These are phyloP conservation scores for Cladosporium phlei DNA, from an alignment of 2,329 filamentous ascomycete genomes.

Conservation along the genomic window DNA sequence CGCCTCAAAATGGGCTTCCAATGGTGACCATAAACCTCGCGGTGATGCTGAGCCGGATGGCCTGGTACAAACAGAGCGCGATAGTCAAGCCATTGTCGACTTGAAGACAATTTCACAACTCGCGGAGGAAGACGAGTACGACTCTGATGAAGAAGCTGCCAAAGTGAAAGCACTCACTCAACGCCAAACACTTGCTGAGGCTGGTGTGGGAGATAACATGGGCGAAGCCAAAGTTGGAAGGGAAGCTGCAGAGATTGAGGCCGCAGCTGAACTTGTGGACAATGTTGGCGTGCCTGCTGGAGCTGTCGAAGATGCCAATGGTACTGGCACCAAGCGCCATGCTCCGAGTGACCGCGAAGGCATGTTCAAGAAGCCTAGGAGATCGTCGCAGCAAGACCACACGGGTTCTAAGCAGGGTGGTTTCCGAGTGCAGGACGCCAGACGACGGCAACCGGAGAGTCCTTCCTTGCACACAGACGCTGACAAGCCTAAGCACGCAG, in stretches of 20 bases:
- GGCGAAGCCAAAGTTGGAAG: constrained; percentile 22
- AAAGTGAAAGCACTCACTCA: constrained; percentile 32
- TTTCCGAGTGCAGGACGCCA: constrained; percentile 25
- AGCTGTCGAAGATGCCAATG: constrained; percentile 8
- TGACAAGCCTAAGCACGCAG: not conserved
- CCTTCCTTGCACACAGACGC: not conserved
- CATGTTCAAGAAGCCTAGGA: not conserved
- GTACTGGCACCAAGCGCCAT: not conserved
- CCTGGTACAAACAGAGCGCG: constrained; percentile 15
- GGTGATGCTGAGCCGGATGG: constrained; percentile 13
- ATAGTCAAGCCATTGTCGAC: constrained; percentile 54
- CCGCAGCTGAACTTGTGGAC: constrained; percentile 19
- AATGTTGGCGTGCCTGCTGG: constrained; percentile 11
- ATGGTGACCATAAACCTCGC: constrained; percentile 9
- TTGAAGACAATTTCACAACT: constrained; percentile 54
- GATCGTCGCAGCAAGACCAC: not conserved
- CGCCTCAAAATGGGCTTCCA: constrained; percentile 1
- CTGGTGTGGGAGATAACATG: constrained; percentile 17
- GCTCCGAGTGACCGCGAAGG: not conserved
- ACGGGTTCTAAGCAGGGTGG: constrained; percentile 18
- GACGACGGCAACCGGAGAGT: not conserved
- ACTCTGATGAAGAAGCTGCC: constrained; percentile 40
- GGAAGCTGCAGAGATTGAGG: constrained; percentile 17
- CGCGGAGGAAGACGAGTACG: constrained; percentile 39
- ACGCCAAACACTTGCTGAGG: constrained; percentile 22